Evolutionary conservation across 2,329 filamentous ascomycete genomes (phyloP).

Genomic region (Claviceps sp.): DNA sequence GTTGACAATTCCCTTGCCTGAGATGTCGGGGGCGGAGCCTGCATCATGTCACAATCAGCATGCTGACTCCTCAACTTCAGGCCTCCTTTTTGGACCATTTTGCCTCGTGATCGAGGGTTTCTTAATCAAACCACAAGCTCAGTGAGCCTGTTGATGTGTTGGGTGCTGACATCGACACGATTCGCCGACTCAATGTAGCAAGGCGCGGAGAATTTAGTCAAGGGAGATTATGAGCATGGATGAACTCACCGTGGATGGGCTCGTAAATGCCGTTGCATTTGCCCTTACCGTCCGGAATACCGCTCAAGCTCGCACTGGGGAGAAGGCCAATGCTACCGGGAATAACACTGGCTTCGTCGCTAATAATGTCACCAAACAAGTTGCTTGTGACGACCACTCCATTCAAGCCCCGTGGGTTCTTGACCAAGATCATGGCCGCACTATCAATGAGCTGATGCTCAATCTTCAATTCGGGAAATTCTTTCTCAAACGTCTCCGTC

Average conservation of each 20-base stretch:
- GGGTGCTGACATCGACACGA: too few relatives aligned
- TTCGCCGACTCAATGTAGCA: too few relatives aligned
- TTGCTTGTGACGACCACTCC: conserved; percentile 89
- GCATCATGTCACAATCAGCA: background rate
- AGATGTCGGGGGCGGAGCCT: conserved; percentile 54
- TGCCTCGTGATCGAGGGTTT: background rate
- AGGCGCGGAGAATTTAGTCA: background rate
- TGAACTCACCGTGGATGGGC: conserved; percentile 49
- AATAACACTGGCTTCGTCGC: conserved; percentile 70
- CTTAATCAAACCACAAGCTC: background rate
- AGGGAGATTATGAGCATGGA: too few relatives aligned
- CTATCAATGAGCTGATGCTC: conserved; percentile 89
- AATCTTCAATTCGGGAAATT: conserved; percentile 77
- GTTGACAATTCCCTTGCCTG: conserved; percentile 48
- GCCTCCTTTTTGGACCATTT: background rate
- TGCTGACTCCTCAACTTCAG: background rate
- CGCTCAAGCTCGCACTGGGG: conserved; percentile 31
- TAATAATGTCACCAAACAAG: conserved; percentile 83
- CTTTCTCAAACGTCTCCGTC: conserved; percentile 68
- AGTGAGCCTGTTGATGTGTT: too few relatives aligned
- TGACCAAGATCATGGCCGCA: conserved; percentile 93
- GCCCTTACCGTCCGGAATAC: conserved; percentile 20
- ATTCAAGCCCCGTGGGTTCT: conserved; percentile 78
- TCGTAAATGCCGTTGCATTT: conserved; percentile 60
- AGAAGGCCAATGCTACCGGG: conserved; percentile 31